A percentile compares a stretch with the other conserved stretches of the same genome.
These are phyloP conservation scores for Candida sanyaensis DNA, from an alignment of 1,139 yeast genomes.

Conservation along the genomic window DNA sequence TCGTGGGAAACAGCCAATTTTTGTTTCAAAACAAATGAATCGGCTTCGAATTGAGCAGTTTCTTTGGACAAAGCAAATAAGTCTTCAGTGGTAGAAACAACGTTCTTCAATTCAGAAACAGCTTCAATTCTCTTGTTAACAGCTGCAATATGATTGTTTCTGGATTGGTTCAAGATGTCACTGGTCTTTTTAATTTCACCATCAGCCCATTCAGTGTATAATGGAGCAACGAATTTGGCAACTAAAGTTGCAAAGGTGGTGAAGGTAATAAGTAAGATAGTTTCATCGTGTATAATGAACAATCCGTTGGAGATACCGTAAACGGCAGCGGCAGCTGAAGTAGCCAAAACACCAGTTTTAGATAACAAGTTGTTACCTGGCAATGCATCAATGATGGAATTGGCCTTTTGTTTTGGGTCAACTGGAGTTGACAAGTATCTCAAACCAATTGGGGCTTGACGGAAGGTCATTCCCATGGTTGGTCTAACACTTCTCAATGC, in stretches of 20 bases:
- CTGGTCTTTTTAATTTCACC: conserved; percentile 85
- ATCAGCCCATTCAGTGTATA: conserved; percentile 93
- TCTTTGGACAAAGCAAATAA: conserved; percentile 94
- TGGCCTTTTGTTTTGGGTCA: conserved; percentile 92
- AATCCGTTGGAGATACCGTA: conserved; percentile 94
- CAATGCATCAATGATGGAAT: conserved; percentile 83
- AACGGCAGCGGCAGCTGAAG: conserved; percentile 90
- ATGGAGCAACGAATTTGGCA: conserved; percentile 90
- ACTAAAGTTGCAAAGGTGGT: conserved; percentile 71
- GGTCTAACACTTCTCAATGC: conserved; percentile 48
- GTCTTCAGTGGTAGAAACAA: conserved; percentile 86
- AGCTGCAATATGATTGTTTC: conserved; percentile 87
- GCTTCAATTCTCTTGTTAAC: conserved; percentile 89
- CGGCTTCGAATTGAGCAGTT: conserved; percentile 93
- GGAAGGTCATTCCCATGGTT: conserved; percentile 38
- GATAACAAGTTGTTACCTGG: conserved; percentile 90
- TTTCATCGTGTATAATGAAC: conserved; percentile 91
- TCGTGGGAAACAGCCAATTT: conserved; percentile 81
- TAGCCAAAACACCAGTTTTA: conserved; percentile 94
- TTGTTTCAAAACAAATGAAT: conserved; percentile 91
- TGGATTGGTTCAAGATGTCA: conserved; percentile 81
- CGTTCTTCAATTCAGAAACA: conserved; percentile 88
- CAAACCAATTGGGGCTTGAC: conserved; percentile 56
- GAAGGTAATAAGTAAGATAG: conserved; percentile 81
- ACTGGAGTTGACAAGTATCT: conserved; percentile 66